Percentiles rank a stretch among this genome's conserved stretches.
phyloP scores from a whole-genome alignment of 106 monocot species.

The Dendrobium nobile region DNA sequence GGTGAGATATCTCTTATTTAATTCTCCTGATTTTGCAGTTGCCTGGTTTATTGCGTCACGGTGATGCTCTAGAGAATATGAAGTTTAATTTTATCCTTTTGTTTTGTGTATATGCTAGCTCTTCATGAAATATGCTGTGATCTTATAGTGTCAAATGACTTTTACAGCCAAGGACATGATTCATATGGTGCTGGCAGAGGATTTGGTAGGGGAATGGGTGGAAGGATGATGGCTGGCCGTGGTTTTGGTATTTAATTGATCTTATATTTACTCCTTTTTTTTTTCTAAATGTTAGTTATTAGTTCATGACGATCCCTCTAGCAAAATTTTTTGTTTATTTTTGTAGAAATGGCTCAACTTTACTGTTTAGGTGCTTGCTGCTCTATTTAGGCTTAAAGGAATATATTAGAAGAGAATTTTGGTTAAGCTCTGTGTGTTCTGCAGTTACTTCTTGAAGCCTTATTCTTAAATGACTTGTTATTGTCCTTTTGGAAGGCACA shows the following conservation, averaged over 20 bases:
- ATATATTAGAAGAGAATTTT: background rate
- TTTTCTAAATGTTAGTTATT: background rate
- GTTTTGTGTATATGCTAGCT: background rate
- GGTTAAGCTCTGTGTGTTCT: background rate
- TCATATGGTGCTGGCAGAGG: constrained; percentile 76
- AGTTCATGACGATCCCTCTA: background rate
- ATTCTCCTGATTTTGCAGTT: background rate
- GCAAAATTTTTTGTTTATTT: background rate
- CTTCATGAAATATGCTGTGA: background rate
- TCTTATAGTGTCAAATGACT: constrained; percentile 4
- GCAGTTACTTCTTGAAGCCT: background rate
- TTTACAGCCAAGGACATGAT: constrained; percentile 63
- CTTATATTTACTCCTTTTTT: background rate
- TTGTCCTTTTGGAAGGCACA: background rate
- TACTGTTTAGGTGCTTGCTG: background rate
- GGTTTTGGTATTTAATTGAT: constrained; percentile 59
- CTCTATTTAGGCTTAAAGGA: background rate
- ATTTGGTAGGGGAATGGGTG: constrained; percentile 89
- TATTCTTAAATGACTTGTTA: background rate
- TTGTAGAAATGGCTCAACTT: background rate
- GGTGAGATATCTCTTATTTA: constrained; percentile 28
- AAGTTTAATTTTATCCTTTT: background rate
- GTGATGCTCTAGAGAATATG: background rate
- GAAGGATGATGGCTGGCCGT: constrained; percentile 71
- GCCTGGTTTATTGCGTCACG: background rate